These are phyloP conservation scores for Acanthamoeba healyi DNA, from an alignment of 208 protist species.

Conservation along the genomic window DNA sequence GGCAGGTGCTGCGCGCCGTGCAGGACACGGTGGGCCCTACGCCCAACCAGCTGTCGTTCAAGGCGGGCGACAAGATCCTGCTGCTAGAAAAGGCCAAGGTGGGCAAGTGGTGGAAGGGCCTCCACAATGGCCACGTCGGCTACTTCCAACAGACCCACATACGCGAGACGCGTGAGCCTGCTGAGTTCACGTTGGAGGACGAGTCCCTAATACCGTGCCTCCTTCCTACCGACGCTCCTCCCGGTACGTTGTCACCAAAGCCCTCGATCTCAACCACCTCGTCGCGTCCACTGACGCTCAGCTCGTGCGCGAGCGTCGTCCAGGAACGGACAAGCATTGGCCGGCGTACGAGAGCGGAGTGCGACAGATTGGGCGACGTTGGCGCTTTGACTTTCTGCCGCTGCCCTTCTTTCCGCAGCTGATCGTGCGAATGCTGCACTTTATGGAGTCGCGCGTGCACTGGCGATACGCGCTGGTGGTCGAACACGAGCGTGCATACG, in stretches of 20 bases:
- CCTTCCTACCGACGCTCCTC: slow-evolving; percentile 22
- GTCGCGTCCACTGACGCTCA: too few relatives aligned
- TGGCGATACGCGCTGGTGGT: slow-evolving; percentile 61
- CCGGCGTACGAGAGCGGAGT: background rate
- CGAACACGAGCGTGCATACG: background rate
- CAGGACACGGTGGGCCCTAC: slow-evolving; percentile 6
- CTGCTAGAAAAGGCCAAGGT: slow-evolving; percentile 60
- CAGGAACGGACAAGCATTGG: slow-evolving; percentile 47
- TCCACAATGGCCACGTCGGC: slow-evolving; percentile 11
- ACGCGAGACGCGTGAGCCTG: background rate
- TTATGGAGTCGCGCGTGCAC: slow-evolving; percentile 43
- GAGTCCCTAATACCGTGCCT: slow-evolving; percentile 42
- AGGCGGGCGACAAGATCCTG: slow-evolving; percentile 46
- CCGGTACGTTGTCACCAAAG: background rate
- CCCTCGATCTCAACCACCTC: too few relatives aligned
- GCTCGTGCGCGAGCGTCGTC: too few relatives aligned
- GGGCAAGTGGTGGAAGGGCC: slow-evolving; percentile 66
- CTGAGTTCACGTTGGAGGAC: slow-evolving; percentile 68
- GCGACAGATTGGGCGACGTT: slow-evolving; percentile 56
- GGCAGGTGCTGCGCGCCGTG: background rate
- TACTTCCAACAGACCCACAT: slow-evolving; percentile 47
- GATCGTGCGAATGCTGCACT: slow-evolving; percentile 64
- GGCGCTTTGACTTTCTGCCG: slow-evolving; percentile 47
- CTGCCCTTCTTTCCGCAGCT: slow-evolving; percentile 72
- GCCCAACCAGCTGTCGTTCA: slow-evolving; percentile 48